Percentiles rank a stretch among this genome's conserved stretches.
Conservation (phyloP, 768 basidiomycete species). For the Boletus sp. region DNA sequence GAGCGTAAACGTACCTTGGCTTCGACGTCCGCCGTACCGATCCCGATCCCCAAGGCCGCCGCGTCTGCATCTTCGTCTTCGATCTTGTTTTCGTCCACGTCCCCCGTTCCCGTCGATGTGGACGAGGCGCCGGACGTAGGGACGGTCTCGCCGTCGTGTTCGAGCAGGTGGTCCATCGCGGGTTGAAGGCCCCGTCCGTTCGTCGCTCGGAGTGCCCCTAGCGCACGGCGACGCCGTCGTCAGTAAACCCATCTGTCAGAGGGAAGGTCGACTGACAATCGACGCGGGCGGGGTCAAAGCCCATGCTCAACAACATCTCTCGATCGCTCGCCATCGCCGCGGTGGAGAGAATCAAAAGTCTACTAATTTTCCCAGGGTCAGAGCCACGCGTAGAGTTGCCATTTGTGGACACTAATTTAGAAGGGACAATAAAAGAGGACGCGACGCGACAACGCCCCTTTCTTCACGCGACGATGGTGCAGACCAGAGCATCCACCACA, state of each 20-base stretch:
- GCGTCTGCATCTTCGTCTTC: conserved; percentile 63
- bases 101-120: conserved; percentile 19
- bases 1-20: conserved; percentile 53
- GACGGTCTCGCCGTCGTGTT: conserved; percentile 72
- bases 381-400: too few species aligned
- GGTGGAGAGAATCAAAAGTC: too few species aligned
- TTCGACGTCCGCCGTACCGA: conserved; percentile 44
- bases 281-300: conserved; percentile 79
- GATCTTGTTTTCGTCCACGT: conserved; percentile 43
- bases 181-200: conserved; percentile 82
- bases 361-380: too few species aligned
- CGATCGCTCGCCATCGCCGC: conserved; percentile 51
- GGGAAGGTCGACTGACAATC: conserved; percentile 65
- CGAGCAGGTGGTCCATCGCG: conserved; percentile 86
- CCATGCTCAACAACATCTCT: conserved; percentile 79
- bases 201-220: conserved; percentile 90
- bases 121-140: background rate
- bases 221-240: background rate
- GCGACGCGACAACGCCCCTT: background rate
- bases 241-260: too few species aligned
- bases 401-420: too few species aligned
- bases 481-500: background rate
- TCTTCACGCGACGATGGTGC: background rate
- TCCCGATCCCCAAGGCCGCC: conserved; percentile 50
- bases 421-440: too few species aligned